These are phyloP conservation scores for Hygrophorus russula DNA, from an alignment of 768 basidiomycete genomes.

Conservation along the genomic window DNA sequence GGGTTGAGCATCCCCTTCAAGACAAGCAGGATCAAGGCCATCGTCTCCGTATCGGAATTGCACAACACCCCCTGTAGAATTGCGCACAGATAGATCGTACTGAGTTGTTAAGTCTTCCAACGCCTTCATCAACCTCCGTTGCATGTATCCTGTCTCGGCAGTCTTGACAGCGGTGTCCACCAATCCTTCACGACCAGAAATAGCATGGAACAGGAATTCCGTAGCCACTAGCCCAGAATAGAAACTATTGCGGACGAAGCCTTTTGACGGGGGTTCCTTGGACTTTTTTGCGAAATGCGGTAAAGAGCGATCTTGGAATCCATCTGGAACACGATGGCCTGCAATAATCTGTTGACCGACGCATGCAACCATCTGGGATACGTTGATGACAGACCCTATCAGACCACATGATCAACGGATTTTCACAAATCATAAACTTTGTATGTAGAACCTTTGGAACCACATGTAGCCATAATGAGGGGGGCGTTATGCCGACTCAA, in stretches of 20 bases:
- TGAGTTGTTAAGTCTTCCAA: constrained; percentile 93
- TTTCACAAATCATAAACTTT: background rate
- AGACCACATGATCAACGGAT: background rate
- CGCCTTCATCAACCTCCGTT: constrained; percentile 97
- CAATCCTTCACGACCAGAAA: constrained; percentile 95
- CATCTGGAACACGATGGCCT: constrained; percentile 95
- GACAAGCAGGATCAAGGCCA: constrained; percentile 88
- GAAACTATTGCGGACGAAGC: constrained; percentile 97
- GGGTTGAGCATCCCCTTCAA: constrained; percentile 93
- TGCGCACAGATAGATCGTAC: constrained; percentile 93
- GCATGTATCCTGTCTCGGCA: constrained; percentile 99
- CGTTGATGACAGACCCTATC: constrained; percentile 91
- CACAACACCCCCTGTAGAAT: constrained; percentile 89
- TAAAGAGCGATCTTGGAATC: constrained; percentile 97
- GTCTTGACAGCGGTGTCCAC: constrained; percentile 99
- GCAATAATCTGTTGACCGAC: constrained; percentile 99
- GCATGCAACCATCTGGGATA: constrained; percentile 99
- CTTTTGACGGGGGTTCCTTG: constrained; percentile 91
- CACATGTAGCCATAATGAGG: constrained; percentile 97
- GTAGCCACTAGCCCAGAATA: constrained; percentile 85
- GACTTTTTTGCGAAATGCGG: constrained; percentile 98
- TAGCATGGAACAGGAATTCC: constrained; percentile 98
- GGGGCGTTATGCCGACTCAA: constrained; percentile 96
- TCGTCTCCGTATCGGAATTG: constrained; percentile 98
- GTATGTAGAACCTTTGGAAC: constrained; percentile 76